Evolutionary conservation across 805 yeast genomes (phyloP), one percentile per base, ranked within the genome.

Genomic region (Spathaspora hagerdaliae): DNA sequence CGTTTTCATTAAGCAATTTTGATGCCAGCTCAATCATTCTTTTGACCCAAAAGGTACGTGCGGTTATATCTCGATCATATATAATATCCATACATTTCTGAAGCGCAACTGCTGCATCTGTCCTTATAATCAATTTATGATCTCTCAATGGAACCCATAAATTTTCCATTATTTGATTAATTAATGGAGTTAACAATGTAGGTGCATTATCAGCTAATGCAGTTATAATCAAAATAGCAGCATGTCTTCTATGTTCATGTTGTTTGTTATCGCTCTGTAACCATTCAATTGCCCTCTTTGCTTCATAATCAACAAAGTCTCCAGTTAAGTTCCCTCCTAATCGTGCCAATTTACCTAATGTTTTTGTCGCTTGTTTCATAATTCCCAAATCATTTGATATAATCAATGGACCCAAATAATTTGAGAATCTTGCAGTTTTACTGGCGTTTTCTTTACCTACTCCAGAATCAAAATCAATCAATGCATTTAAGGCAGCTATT

Each of bases 261-360:
- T 85, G 89, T 52, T 88, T 83, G 47, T 60, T 67, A 51, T 90
- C 96, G n/a, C 85, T 76, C 31, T 88, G 87, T 24, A 92, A 75
- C 92, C 97, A 85, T 63, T 94, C 99, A 42, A 92, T 74, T 35
- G 96, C 88, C 41, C 87, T 76, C 58, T 85, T 87, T 7, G 94
- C 94, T 62, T 92, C 97, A 55, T 81, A 86, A 50, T 92, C 97
- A 27, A 94, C 97, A 61, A 92, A 85, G 42, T 90, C 97, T 0
- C 95, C 90, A 0, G 96, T 88, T 44, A 90, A 66, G 1, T 95
- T 82, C 0, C 96, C 94, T 27, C 96, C 96, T 0, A 96, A 92
- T 6, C 83, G 80, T 0, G 97, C 96, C 52, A 92, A 72, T 57
- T 85, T 85, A 10, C 98, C 99, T 51, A 94, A 72, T 0, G 96